Percentiles rank a stretch among this genome's conserved stretches.
phyloP scores from a whole-genome alignment of 1,284 basidiomycete species.

The Apiotrichum laibachii region DNA sequence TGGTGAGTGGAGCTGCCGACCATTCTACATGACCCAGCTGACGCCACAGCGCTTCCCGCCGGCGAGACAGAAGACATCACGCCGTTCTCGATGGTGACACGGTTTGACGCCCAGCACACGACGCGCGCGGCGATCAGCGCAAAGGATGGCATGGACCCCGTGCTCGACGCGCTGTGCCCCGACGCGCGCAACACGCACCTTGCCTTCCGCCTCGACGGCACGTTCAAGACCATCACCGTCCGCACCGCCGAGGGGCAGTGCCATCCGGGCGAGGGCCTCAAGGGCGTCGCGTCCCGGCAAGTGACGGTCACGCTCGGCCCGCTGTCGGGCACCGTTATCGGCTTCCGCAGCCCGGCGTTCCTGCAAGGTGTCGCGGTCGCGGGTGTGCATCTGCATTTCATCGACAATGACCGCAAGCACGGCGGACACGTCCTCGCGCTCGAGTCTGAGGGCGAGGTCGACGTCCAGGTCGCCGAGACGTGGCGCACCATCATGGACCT shows the following conservation, averaged over 20 bases:
- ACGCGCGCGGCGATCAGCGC: background rate
- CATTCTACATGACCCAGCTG: background rate
- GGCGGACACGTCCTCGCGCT: conserved; percentile 21
- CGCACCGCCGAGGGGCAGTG: conserved; percentile 22
- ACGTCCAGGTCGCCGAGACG: conserved; percentile 9
- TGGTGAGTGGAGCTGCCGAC: background rate
- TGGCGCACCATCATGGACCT: conserved; percentile 16
- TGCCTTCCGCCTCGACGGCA: conserved; percentile 19
- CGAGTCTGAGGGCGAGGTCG: conserved; percentile 20
- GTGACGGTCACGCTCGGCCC: conserved; percentile 7
- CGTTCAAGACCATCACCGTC: conserved; percentile 12
- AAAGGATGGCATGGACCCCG: conserved; percentile 11
- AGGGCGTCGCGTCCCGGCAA: conserved; percentile 14
- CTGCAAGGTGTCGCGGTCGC: conserved; percentile 18
- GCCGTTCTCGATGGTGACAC: conserved; percentile 18
- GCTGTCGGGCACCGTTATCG: conserved; percentile 12
- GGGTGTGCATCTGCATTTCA: conserved; percentile 24
- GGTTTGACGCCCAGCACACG: background rate
- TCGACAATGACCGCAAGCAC: conserved; percentile 10
- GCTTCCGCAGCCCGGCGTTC: conserved; percentile 18
- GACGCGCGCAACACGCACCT: conserved; percentile 14
- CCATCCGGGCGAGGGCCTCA: conserved; percentile 12
- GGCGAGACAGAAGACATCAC: conserved; percentile 8
- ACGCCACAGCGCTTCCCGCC: background rate
- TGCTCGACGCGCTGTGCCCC: conserved; percentile 9